Evolutionary conservation across 2,329 filamentous ascomycete species (phyloP).

Genomic region (Penicillium psychrosexuale): DNA sequence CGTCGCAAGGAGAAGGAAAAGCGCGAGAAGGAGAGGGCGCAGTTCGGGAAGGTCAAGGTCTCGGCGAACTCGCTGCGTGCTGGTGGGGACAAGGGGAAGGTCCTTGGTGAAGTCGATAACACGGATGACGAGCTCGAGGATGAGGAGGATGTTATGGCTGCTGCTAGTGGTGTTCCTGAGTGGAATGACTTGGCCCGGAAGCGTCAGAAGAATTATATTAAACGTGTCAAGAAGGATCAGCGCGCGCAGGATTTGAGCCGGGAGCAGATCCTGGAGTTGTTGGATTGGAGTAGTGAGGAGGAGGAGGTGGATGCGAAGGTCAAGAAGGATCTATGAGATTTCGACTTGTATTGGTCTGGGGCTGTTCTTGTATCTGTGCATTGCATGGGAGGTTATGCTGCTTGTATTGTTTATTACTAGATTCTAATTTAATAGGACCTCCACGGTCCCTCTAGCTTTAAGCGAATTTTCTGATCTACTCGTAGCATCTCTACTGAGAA

Average conservation of each 20-base stretch:
- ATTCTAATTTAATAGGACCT: constrained; percentile 1
- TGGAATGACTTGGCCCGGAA: constrained; percentile 71
- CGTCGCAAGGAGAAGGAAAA: constrained; percentile 50
- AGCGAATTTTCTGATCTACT: background rate
- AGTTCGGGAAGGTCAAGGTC: constrained; percentile 53
- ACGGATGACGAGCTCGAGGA: constrained; percentile 46
- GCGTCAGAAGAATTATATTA: constrained; percentile 65
- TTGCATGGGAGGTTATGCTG: constrained; percentile 6
- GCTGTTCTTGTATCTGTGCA: background rate
- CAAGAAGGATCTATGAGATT: constrained; percentile 19
- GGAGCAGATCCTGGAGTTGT: constrained; percentile 70
- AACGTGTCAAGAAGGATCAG: constrained; percentile 63
- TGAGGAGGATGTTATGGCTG: constrained; percentile 39
- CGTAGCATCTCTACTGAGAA: background rate
- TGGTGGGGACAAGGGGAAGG: constrained; percentile 53
- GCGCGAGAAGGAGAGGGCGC: constrained; percentile 54
- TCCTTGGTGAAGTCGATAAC: constrained; percentile 36
- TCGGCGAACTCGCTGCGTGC: constrained; percentile 65
- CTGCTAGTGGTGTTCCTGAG: constrained; percentile 49
- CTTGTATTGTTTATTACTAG: constrained; percentile 5
- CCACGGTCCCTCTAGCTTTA: background rate
- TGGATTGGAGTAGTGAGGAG: constrained; percentile 56
- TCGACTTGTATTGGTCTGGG: background rate
- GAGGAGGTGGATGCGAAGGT: constrained; percentile 28
- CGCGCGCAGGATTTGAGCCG: constrained; percentile 65